Percentiles rank a stretch among this genome's conserved stretches.
phyloP scores from a whole-genome alignment of 352 stramenopile species.

The Detonula confervacea region DNA sequence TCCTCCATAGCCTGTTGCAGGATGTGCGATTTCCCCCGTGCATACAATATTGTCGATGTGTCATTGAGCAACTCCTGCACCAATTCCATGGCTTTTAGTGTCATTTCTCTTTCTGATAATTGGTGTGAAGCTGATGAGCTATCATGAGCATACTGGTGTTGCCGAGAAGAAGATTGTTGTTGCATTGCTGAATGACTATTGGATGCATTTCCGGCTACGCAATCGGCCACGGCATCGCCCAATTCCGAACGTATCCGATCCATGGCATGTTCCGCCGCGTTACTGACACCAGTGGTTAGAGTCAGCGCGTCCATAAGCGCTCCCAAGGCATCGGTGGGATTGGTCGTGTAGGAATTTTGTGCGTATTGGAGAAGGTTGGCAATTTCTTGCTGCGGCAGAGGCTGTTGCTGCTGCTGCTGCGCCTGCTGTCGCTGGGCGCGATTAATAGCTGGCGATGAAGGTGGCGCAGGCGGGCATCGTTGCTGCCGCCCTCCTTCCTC shows the following conservation, averaged over 20 bases:
- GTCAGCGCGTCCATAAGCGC: conserved; percentile 59
- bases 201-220: conserved; percentile 21
- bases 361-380: conserved; percentile 53
- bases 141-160: conserved; percentile 1
- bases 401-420: conserved; percentile 24
- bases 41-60: conserved; percentile 54
- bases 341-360: conserved; percentile 50
- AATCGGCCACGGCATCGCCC: conserved; percentile 46
- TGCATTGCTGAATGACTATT: conserved; percentile 2
- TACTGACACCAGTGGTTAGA: conserved; percentile 29
- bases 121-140: neutral
- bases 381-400: conserved; percentile 32
- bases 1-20: conserved; percentile 63
- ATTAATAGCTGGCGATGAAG: neutral
- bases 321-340: conserved; percentile 54
- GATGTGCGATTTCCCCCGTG: conserved; percentile 45
- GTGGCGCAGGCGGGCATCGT: conserved; percentile 3
- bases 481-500: neutral
- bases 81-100: conserved; percentile 38
- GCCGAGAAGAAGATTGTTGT: conserved; percentile 4
- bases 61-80: conserved; percentile 56
- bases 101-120: conserved; percentile 34
- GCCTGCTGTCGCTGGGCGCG: conserved; percentile 1
- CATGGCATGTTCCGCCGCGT: conserved; percentile 41
- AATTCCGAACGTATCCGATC: conserved; percentile 55